Conservation (phyloP, 2,329 filamentous ascomycete species). For the Aureobasidium sp. region DNA sequence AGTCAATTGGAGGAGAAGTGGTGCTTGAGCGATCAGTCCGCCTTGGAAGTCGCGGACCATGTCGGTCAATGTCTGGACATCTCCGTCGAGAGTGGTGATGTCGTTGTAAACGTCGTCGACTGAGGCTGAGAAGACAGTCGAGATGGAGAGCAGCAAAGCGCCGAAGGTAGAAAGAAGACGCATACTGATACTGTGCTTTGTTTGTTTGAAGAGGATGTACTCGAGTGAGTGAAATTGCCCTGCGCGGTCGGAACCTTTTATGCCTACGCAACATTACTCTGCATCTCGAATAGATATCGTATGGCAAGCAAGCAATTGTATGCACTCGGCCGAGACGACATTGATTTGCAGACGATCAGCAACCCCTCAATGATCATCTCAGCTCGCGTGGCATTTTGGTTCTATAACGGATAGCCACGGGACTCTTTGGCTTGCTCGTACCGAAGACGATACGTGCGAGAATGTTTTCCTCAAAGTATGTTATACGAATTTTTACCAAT, state of each 20-base stretch:
- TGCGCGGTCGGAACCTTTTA: neutral
- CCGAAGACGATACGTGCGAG: neutral
- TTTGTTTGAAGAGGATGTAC: no score
- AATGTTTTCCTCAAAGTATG: neutral
- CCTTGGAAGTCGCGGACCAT: neutral
- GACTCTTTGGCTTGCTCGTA: neutral
- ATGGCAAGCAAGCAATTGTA: no score
- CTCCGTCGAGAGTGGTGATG: neutral
- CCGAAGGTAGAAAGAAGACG: neutral
- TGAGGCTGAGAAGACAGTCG: neutral
- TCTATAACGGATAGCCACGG: neutral
- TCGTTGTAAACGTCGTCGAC: conserved; percentile 1
- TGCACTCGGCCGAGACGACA: neutral
- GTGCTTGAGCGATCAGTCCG: neutral
- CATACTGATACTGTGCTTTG: neutral
- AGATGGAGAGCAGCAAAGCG: neutral
- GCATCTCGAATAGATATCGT: no score
- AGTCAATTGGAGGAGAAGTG: neutral
- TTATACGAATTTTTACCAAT: neutral
- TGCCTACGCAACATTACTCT: neutral
- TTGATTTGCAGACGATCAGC: neutral
- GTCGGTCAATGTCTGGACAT: neutral
- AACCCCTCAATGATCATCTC: neutral
- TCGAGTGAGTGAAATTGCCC: neutral
- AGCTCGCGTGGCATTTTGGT: neutral